Conservation (phyloP, 495 filamentous ascomycete genomes). For the Aspergillus asperescens region DNA sequence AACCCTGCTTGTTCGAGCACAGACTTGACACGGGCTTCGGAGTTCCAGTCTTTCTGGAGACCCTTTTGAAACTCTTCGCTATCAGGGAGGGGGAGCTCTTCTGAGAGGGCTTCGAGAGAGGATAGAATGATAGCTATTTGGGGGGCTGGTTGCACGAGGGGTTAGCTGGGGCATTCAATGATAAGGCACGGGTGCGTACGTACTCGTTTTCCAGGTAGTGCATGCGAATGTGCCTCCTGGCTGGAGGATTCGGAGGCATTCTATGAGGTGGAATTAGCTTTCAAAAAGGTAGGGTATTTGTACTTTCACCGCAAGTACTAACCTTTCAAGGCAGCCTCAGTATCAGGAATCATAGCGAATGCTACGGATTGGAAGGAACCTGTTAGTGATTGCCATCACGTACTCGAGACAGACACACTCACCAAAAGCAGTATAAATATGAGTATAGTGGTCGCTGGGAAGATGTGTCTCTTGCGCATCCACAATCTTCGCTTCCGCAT, state of each 20-base stretch:
- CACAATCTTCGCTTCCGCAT: conserved; percentile 25
- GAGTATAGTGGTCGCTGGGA: conserved; percentile 25
- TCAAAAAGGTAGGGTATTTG: neutral
- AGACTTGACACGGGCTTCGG: conserved; percentile 24
- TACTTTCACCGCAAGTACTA: neutral
- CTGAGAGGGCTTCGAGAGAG: conserved; percentile 27
- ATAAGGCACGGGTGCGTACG: neutral
- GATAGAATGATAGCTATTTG: conserved; percentile 26
- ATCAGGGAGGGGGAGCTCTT: conserved; percentile 25
- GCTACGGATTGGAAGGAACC: conserved; percentile 14
- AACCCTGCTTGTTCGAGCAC: conserved; percentile 31
- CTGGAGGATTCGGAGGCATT: conserved; percentile 33
- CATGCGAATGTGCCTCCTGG: conserved; percentile 33
- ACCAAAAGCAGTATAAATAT: conserved; percentile 38
- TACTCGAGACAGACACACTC: neutral
- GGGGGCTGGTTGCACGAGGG: conserved; percentile 19
- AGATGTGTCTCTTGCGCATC: conserved; percentile 33
- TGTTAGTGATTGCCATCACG: neutral
- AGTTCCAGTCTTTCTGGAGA: conserved; percentile 29
- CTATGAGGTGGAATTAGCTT: conserved; percentile 12
- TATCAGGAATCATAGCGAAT: conserved; percentile 24
- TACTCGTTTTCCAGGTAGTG: conserved; percentile 34
- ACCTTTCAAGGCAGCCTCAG: conserved; percentile 30
- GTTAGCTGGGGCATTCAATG: neutral
- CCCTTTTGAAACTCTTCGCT: conserved; percentile 22